Evolutionary conservation across 2,329 filamentous ascomycete genomes (phyloP).

Genomic region (Penicillium psychrosexuale): DNA sequence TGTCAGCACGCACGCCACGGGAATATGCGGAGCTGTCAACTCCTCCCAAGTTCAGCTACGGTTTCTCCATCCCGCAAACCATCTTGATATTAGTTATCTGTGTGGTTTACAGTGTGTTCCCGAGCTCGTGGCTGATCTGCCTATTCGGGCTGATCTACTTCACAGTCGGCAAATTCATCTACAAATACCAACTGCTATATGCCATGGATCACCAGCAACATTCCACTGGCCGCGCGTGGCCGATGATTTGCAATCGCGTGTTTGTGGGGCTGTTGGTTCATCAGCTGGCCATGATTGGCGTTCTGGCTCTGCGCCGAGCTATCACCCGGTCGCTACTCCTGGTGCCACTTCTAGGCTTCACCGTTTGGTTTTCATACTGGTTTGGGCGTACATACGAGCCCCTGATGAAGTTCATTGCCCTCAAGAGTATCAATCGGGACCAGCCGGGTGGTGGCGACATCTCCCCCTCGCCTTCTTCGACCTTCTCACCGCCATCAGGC

Average conservation of each 20-base stretch:
- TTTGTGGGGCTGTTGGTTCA: slow-evolving; percentile 84
- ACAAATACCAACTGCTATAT: slow-evolving; percentile 83
- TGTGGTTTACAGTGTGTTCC: slow-evolving; percentile 86
- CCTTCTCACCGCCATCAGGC: slow-evolving; percentile 41
- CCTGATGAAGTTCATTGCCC: slow-evolving; percentile 85
- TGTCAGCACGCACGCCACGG: slow-evolving; percentile 80
- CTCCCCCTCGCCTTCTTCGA: slow-evolving; percentile 38
- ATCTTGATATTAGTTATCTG: slow-evolving; percentile 93
- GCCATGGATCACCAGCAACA: slow-evolving; percentile 85
- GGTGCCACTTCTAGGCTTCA: slow-evolving; percentile 71
- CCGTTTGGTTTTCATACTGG: slow-evolving; percentile 85
- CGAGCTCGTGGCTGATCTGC: slow-evolving; percentile 74
- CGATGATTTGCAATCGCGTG: slow-evolving; percentile 91
- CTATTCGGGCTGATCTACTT: slow-evolving; percentile 69
- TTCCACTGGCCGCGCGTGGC: slow-evolving; percentile 83
- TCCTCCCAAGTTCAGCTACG: slow-evolving; percentile 88
- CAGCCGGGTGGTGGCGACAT: slow-evolving; percentile 47
- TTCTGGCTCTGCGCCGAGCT: slow-evolving; percentile 71
- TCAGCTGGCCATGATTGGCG: slow-evolving; percentile 84
- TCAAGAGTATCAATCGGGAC: slow-evolving; percentile 73
- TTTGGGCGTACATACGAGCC: slow-evolving; percentile 80
- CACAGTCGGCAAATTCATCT: slow-evolving; percentile 45
- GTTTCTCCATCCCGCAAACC: slow-evolving; percentile 90
- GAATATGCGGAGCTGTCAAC: slow-evolving; percentile 79
- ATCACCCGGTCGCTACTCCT: slow-evolving; percentile 71